These are phyloP conservation scores for Termitomyces sp. DNA, from an alignment of 768 basidiomycete genomes.

Conservation along the genomic window DNA sequence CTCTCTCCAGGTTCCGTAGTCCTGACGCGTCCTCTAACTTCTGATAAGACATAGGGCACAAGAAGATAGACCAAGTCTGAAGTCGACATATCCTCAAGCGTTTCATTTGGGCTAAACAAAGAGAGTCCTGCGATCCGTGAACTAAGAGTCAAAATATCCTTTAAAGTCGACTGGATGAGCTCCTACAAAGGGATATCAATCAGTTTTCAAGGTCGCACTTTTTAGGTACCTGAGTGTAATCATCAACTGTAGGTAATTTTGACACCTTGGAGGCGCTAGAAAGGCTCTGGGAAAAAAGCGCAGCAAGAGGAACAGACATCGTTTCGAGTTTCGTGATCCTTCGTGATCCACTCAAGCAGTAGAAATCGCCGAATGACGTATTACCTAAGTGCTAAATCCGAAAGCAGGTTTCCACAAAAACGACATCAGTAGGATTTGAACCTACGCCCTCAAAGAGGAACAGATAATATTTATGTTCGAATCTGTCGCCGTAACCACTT, in stretches of 20 bases:
- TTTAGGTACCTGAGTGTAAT: conserved; percentile 34
- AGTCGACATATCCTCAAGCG: conserved; percentile 76
- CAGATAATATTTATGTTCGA: conserved; percentile 30
- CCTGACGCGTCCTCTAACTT: conserved; percentile 56
- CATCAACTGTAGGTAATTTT: conserved; percentile 33
- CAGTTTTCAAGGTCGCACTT: neutral
- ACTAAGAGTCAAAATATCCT: conserved; percentile 48
- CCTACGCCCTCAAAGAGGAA: neutral
- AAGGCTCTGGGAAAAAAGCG: conserved; percentile 31
- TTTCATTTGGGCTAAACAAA: conserved; percentile 82
- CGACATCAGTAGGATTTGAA: neutral
- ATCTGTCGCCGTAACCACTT: conserved; percentile 78
- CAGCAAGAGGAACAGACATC: conserved; percentile 25
- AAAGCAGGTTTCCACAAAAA: neutral
- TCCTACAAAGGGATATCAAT: conserved; percentile 33
- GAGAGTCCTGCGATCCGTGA: conserved; percentile 53
- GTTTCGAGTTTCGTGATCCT: neutral
- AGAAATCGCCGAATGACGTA: neutral
- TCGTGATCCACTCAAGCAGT: neutral
- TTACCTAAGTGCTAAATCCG: neutral
- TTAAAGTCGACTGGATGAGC: conserved; percentile 46
- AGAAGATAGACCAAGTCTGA: conserved; percentile 69
- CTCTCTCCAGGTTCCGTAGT: conserved; percentile 54
- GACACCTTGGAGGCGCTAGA: conserved; percentile 30
- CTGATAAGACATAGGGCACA: conserved; percentile 62